Evolutionary conservation across 345 rosid species (phyloP).

Genomic region (Lumnitzera littorea): DNA sequence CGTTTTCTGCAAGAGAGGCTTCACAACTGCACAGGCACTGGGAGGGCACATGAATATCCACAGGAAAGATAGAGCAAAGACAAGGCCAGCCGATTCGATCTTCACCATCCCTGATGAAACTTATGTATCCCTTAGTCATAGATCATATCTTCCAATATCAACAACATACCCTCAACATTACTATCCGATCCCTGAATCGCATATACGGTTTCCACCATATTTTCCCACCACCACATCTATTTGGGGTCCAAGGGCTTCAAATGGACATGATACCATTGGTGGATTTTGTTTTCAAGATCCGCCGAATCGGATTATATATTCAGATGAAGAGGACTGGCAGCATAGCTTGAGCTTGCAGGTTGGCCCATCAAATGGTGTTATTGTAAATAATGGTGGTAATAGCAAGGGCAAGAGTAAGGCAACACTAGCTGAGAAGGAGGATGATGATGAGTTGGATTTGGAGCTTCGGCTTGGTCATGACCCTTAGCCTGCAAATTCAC

Average conservation of each 20-base stretch:
- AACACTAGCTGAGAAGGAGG: not conserved
- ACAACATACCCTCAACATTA: not conserved
- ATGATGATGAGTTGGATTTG: slow-evolving; percentile 70
- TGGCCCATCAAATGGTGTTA: slow-evolving; percentile 29
- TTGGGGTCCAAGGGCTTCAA: not conserved
- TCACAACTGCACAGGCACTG: slow-evolving; percentile 88
- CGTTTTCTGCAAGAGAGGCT: slow-evolving; percentile 88
- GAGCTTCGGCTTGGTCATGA: slow-evolving; percentile 85
- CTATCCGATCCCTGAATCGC: too few species aligned
- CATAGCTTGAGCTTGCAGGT: slow-evolving; percentile 40
- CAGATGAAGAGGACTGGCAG: slow-evolving; percentile 24
- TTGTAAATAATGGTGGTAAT: slow-evolving; percentile 17
- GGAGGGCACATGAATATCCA: slow-evolving; percentile 98
- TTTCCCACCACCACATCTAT: too few species aligned
- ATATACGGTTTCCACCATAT: too few species aligned
- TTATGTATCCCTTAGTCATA: slow-evolving; percentile 4
- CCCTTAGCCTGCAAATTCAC: slow-evolving; percentile 6
- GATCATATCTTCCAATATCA: slow-evolving; percentile 19
- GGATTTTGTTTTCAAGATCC: not conserved
- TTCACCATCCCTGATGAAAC: slow-evolving; percentile 3
- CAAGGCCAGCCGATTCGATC: slow-evolving; percentile 13
- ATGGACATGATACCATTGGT: not conserved
- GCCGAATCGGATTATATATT: not conserved
- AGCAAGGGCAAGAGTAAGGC: slow-evolving; percentile 1
- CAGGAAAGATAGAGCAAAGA: slow-evolving; percentile 69